Evolutionary conservation across 176 grass and related monocot species (phyloP).

Genomic region (Rhynchospora pubera): DNA sequence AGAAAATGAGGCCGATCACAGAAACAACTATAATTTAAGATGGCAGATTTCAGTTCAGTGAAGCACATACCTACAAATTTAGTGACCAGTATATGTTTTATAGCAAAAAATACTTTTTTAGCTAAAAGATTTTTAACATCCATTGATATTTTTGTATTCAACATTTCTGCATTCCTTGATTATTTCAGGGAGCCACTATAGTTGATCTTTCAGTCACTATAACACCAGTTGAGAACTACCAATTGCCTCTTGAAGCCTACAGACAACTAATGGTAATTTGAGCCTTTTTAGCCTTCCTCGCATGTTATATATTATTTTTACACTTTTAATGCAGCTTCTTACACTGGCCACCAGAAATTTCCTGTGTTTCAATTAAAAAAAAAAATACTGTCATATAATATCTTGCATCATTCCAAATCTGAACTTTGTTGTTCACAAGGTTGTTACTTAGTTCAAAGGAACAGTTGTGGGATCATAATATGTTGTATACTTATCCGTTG

Average conservation of each 20-base stretch:
- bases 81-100: background rate
- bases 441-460: background rate
- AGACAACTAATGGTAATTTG: constrained; percentile 42
- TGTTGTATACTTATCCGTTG: background rate
- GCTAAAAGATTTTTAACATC: background rate
- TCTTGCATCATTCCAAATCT: background rate
- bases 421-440: background rate
- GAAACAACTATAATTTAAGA: background rate
- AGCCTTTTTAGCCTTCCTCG: background rate
- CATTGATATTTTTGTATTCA: constrained; percentile 1
- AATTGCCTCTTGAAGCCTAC: constrained; percentile 58
- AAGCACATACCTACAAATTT: background rate
- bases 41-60: background rate
- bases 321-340: background rate
- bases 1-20: background rate
- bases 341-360: background rate
- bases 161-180: background rate
- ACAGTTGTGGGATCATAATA: background rate
- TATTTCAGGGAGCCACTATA: constrained; percentile 76
- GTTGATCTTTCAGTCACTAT: constrained; percentile 75
- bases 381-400: background rate
- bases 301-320: background rate
- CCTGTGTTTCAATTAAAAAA: background rate
- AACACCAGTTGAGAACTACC: constrained; percentile 74
- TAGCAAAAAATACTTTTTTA: background rate